Conservation (phyloP, 2,329 filamentous ascomycete genomes). For the Malbranchea zuffiana region DNA sequence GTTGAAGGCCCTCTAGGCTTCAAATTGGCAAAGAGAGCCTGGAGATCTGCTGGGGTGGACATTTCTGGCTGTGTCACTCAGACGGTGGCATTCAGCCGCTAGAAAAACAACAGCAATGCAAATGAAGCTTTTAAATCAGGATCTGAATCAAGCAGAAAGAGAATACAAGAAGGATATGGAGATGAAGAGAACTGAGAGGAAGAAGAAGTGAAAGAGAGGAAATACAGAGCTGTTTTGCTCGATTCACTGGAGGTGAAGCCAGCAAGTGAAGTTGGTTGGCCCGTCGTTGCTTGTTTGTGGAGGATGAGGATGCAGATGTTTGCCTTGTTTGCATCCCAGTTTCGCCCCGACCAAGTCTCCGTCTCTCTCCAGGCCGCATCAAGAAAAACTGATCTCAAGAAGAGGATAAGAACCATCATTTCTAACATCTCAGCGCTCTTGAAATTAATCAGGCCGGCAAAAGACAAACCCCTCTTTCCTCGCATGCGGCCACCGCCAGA, state of each 20-base stretch:
- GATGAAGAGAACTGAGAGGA: constrained; percentile 4
- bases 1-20: constrained; percentile 31
- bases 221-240: background rate
- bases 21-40: constrained; percentile 38
- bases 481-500: no score
- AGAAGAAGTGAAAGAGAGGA: constrained; percentile 4
- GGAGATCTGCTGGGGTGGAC: constrained; percentile 38
- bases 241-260: constrained; percentile 6
- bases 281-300: no score
- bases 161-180: background rate
- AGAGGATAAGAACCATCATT: no score
- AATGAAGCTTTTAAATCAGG: constrained; percentile 3
- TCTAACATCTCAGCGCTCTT: no score
- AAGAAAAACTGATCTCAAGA: no score
- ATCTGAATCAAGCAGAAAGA: background rate
- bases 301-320: constrained; percentile 5
- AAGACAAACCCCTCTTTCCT: no score
- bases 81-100: constrained; percentile 22
- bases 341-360: no score
- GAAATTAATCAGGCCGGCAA: no score
- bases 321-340: constrained; percentile 8
- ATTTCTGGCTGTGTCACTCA: constrained; percentile 34
- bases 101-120: constrained; percentile 21
- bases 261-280: constrained; percentile 4
- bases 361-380: no score